Conservation (phyloP, 2,329 filamentous ascomycete genomes). For the Colletotrichum paranaense region DNA sequence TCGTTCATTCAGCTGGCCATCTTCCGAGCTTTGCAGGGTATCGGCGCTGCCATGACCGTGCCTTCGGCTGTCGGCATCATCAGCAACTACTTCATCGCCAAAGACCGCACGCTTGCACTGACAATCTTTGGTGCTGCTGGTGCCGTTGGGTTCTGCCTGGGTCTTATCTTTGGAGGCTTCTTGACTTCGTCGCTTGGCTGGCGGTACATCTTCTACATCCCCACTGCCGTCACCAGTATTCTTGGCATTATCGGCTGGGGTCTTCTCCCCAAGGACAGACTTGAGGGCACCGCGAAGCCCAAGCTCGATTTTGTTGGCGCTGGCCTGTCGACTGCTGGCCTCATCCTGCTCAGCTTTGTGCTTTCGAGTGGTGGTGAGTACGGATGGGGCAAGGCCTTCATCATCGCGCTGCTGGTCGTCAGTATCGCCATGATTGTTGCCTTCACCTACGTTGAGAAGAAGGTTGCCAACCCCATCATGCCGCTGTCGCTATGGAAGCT, state of each 20-base stretch:
- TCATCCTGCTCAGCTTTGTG: conserved; percentile 57
- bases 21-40: conserved; percentile 24
- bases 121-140: conserved; percentile 29
- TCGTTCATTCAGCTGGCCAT: conserved; percentile 28
- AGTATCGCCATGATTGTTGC: conserved; percentile 49
- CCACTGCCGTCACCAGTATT: conserved; percentile 53
- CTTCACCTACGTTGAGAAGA: conserved; percentile 54
- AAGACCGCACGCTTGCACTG: conserved; percentile 19
- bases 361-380: conserved; percentile 57
- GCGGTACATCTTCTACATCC: conserved; percentile 32
- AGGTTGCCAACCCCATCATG: conserved; percentile 57
- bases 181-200: conserved; percentile 28
- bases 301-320: conserved; percentile 55
- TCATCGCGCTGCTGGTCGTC: conserved; percentile 53
- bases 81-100: conserved; percentile 30
- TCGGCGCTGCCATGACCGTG: conserved; percentile 76
- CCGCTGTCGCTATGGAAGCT: conserved; percentile 57
- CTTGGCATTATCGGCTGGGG: conserved; percentile 43
- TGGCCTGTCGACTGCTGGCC: conserved; percentile 51
- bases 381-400: conserved; percentile 56
- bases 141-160: conserved; percentile 26
- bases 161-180: conserved; percentile 24
- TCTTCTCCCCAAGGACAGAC: conserved; percentile 50
- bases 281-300: conserved; percentile 44
- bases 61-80: conserved; percentile 80